These are phyloP conservation scores for Collariella sp. DNA, from an alignment of 495 filamentous ascomycete genomes.

Conservation along the genomic window DNA sequence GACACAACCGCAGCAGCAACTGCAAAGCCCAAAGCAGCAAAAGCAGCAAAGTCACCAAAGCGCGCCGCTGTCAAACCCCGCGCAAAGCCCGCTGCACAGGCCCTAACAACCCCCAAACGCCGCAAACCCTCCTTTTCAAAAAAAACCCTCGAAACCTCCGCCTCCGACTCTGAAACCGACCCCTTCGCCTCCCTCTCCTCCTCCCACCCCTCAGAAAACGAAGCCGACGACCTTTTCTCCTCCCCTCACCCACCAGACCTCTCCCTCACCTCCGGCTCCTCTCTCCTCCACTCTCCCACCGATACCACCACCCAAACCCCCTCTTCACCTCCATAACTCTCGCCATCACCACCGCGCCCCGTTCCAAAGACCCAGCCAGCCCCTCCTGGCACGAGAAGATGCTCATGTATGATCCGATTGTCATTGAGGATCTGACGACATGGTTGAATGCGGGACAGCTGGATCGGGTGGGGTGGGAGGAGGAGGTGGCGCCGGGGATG, in stretches of 20 bases:
- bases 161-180: conserved; percentile 43
- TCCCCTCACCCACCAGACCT: conserved; percentile 21
- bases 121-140: conserved; percentile 18
- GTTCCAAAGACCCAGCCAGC: conserved; percentile 38
- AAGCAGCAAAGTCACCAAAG: conserved; percentile 1
- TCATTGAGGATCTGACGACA: conserved; percentile 73
- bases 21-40: conserved; percentile 11
- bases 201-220: conserved; percentile 25
- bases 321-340: conserved; percentile 57
- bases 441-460: conserved; percentile 77
- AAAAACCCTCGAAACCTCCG: conserved; percentile 51
- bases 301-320: conserved; percentile 31
- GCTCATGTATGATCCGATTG: conserved; percentile 84
- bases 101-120: conserved; percentile 15
- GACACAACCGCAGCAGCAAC: conserved; percentile 5
- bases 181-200: conserved; percentile 22
- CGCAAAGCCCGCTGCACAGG: conserved; percentile 13
- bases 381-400: conserved; percentile 86
- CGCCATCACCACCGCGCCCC: conserved; percentile 48
- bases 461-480: conserved; percentile 50
- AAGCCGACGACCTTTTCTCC: conserved; percentile 22
- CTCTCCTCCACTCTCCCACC: conserved; percentile 28
- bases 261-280: conserved; percentile 31
- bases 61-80: no score
- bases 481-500: conserved; percentile 49